Conservation (phyloP, 2,329 filamentous ascomycete genomes). For the Pyrenochaeta sp. region DNA sequence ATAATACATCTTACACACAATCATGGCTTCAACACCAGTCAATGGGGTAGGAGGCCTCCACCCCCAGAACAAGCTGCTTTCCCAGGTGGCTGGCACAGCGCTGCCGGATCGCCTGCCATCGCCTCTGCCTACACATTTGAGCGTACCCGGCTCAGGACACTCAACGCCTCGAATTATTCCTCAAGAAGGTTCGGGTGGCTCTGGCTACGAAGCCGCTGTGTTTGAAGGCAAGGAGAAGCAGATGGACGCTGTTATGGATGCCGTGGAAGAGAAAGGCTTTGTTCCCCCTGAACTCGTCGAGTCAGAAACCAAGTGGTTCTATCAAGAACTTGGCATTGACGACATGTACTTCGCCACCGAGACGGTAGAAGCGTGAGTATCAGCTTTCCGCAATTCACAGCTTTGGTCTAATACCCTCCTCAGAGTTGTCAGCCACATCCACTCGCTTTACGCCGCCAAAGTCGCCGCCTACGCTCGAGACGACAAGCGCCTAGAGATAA, state of each 20-base stretch:
- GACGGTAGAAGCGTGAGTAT: slow-evolving; percentile 69
- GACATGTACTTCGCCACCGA: slow-evolving; percentile 98
- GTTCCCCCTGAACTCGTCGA: slow-evolving; percentile 85
- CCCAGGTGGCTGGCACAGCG: slow-evolving; percentile 61
- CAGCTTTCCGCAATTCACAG: not conserved
- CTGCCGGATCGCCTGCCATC: slow-evolving; percentile 75
- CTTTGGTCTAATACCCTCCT: slow-evolving; percentile 17
- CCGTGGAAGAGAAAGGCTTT: slow-evolving; percentile 81
- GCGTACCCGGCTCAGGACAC: slow-evolving; percentile 65
- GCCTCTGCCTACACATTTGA: slow-evolving; percentile 86
- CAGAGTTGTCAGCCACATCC: slow-evolving; percentile 87
- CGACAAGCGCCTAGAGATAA: slow-evolving; percentile 93
- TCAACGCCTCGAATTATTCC: slow-evolving; percentile 74
- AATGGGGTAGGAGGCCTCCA: slow-evolving; percentile 31
- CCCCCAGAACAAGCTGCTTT: slow-evolving; percentile 64
- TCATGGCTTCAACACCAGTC: slow-evolving; percentile 44
- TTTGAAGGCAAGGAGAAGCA: slow-evolving; percentile 93
- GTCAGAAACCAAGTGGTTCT: slow-evolving; percentile 93
- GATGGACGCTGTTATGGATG: slow-evolving; percentile 83
- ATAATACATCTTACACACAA: slow-evolving; percentile 15
- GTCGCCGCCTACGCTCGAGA: slow-evolving; percentile 91
- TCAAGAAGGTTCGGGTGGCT: slow-evolving; percentile 77
- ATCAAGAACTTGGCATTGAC: slow-evolving; percentile 95
- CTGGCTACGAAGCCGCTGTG: slow-evolving; percentile 92
- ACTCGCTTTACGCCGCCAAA: slow-evolving; percentile 95